Base-by-base conservation (phyloP, 345 rosid genomes). In the Salix viminalis region DNA sequence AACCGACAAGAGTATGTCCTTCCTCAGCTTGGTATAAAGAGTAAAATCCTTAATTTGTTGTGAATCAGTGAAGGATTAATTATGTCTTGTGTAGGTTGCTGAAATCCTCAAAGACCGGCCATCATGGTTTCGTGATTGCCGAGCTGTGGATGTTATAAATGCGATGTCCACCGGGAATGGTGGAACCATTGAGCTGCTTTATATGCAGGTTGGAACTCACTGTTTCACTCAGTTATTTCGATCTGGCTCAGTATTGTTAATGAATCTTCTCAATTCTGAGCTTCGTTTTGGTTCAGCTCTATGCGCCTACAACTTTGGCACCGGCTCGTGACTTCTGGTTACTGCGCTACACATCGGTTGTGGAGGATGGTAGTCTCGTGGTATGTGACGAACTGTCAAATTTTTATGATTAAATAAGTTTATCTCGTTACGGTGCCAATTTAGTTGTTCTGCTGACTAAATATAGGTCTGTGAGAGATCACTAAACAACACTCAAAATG, bases 351-450 rank as follows among this genome's bases (percentile, higher is more conserved):
- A 94, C 99, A 66, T 94, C 98, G 79, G 91, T 96, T 71, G 77
- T 96, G 83, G 99, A 96, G 86, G 99, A 96, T 84, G 99, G 98
- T 72, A 96, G 99, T 87, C 97, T 96, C 44, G 99, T 94, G 94
- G 99, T 96, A 80, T 71, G 89, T 21, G 24, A 11, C 61, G n/a
- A n/a, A 4, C 26, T 61, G 18, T 21, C 13, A 41, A 68, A 58
- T 14, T 12, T 1, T 76, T 58, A 30, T 39, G 42, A 2, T 34
- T 36, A 39, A 36, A 36, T 6, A 36, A 21, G 24, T 24, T 19
- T 18, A 2, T 42, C 46, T 30, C 9, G 12, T 3, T 68, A 23
- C 5, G 54, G 50, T 19, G 21, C 15, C 32, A 26, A 72, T 28
- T 24, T 46, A 19, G 44, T 18, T 66, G 7, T 28, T 41, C 39